Conservation (phyloP, 768 basidiomycete genomes). For the Leucogyrophana mollusca region DNA sequence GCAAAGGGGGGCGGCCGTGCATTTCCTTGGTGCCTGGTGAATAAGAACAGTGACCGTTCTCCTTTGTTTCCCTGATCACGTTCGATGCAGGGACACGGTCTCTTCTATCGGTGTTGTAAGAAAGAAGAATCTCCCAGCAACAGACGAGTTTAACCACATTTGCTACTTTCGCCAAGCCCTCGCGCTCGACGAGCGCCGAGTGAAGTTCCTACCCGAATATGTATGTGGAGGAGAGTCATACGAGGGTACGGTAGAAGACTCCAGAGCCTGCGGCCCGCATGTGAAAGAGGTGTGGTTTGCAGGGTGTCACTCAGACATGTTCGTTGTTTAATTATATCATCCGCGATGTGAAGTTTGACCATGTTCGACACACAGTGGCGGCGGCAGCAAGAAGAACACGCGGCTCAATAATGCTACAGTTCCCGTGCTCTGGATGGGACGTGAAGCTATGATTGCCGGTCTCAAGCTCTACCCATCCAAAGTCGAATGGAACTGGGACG, state of each 20-base stretch:
- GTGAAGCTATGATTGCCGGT: slow-evolving; percentile 14
- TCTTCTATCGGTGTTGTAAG: slow-evolving; percentile 22
- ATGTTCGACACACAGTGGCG: no score
- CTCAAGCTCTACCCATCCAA: slow-evolving; percentile 4
- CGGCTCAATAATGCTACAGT: slow-evolving; percentile 1
- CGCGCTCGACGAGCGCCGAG: slow-evolving; percentile 33
- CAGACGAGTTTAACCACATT: slow-evolving; percentile 19
- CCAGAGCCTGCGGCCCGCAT: slow-evolving; percentile 35
- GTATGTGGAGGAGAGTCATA: slow-evolving; percentile 8
- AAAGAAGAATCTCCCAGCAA: slow-evolving; percentile 12
- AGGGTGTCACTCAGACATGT: slow-evolving; percentile 34
- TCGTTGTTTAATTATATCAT: no score
- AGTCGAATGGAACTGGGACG: not conserved
- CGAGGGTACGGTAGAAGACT: slow-evolving; percentile 7
- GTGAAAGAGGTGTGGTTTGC: no score
- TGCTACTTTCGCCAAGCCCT: slow-evolving; percentile 35
- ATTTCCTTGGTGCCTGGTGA: slow-evolving; percentile 36
- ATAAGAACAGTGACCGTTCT: not conserved
- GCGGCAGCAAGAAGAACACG: slow-evolving; percentile 4
- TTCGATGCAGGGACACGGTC: slow-evolving; percentile 27
- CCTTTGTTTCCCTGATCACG: not conserved
- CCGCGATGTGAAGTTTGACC: no score
- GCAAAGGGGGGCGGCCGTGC: slow-evolving; percentile 19
- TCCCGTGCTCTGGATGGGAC: slow-evolving; percentile 14
- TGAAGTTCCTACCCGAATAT: slow-evolving; percentile 34